These are phyloP conservation scores for Polytrichum formosum DNA, from an alignment of 225 moss, liverwort and hornwort genomes.

Conservation along the genomic window DNA sequence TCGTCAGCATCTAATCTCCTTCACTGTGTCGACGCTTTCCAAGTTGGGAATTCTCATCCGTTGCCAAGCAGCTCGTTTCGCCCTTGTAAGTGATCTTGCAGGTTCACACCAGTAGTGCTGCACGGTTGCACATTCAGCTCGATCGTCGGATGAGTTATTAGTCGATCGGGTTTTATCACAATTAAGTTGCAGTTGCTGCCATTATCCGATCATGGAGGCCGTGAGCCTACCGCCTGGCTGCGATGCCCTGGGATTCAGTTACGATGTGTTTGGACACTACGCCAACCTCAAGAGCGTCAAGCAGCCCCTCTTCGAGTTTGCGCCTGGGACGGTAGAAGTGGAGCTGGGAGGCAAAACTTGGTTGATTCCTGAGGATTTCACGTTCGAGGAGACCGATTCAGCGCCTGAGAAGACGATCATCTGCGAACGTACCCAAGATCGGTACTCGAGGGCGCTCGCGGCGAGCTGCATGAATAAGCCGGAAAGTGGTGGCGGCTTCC, in stretches of 20 bases:
- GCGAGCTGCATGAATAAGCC: background rate
- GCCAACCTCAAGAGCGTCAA: constrained; percentile 6
- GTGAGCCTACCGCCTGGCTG: background rate
- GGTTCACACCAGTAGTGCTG: too few species aligned
- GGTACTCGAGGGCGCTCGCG: background rate
- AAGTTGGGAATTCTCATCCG: too few species aligned
- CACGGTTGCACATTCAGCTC: too few species aligned
- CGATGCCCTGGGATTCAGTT: background rate
- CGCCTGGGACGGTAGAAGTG: background rate
- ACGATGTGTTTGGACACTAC: constrained; percentile 2
- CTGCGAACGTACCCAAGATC: background rate
- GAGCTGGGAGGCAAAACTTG: background rate
- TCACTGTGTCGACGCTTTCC: too few species aligned
- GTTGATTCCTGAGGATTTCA: background rate
- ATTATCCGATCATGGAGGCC: too few species aligned
- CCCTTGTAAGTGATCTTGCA: too few species aligned
- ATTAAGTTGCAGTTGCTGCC: too few species aligned
- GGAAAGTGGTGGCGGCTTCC: background rate
- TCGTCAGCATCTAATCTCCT: too few species aligned
- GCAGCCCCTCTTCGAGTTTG: background rate
- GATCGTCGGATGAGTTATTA: too few species aligned
- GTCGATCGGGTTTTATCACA: too few species aligned
- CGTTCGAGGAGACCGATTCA: background rate
- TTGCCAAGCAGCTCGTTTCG: too few species aligned
- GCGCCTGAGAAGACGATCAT: background rate